phyloP scores from a whole-genome alignment of 495 filamentous ascomycete species.

The Choiromyces venosus region DNA sequence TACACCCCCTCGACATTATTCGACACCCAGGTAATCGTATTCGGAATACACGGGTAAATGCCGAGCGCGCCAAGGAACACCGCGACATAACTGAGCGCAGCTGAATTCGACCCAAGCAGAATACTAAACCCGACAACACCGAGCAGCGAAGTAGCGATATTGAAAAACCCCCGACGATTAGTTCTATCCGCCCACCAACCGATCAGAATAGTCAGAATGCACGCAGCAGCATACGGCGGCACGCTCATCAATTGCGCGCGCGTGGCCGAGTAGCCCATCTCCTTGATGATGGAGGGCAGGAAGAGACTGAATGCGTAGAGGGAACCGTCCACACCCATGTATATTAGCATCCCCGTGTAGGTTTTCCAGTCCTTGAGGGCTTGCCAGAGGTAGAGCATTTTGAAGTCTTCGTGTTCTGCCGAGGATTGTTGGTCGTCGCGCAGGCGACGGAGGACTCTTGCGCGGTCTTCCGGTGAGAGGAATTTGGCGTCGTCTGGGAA shows the following conservation, averaged over 20 bases:
- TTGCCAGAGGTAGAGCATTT: constrained; percentile 67
- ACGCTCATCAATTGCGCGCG: constrained; percentile 76
- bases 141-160: constrained; percentile 64
- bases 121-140: constrained; percentile 76
- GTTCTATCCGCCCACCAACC: constrained; percentile 79
- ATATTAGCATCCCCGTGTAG: constrained; percentile 67
- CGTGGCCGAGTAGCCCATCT: constrained; percentile 66
- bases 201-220: constrained; percentile 66
- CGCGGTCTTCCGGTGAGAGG: constrained; percentile 64
- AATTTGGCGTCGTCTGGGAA: constrained; percentile 82
- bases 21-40: constrained; percentile 80
- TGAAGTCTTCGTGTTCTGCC: constrained; percentile 74
- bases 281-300: constrained; percentile 73
- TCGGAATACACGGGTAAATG: constrained; percentile 88
- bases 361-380: constrained; percentile 85
- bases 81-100: constrained; percentile 71
- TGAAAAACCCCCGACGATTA: constrained; percentile 70
- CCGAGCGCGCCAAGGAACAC: constrained; percentile 81
- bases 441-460: constrained; percentile 67
- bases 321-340: constrained; percentile 65
- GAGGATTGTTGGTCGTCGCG: constrained; percentile 69
- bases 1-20: constrained; percentile 93
- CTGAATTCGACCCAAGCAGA: constrained; percentile 57
- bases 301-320: constrained; percentile 91
- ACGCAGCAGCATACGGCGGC: constrained; percentile 81